These are phyloP conservation scores for Cruciata laevipes DNA, from an alignment of 257 asterid genomes.

Conservation along the genomic window DNA sequence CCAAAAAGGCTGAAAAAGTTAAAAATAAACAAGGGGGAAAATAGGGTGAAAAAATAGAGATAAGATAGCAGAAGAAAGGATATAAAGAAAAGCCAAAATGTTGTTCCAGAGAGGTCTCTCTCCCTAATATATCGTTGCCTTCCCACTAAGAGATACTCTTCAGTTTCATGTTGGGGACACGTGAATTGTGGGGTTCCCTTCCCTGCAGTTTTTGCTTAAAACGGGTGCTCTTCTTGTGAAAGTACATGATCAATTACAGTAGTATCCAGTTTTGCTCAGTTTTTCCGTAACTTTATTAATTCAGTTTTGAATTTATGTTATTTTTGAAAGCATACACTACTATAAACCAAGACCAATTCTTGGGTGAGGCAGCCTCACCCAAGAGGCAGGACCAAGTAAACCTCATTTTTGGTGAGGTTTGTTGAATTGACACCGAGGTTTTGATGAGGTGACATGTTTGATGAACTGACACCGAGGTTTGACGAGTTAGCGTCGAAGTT, in stretches of 20 bases:
- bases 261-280: not conserved
- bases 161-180: constrained; percentile 15
- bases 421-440: too few species aligned
- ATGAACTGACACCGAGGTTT: too few species aligned
- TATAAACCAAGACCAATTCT: too few species aligned
- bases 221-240: not conserved
- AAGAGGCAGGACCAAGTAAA: too few species aligned
- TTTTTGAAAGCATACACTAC: too few species aligned
- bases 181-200: constrained; percentile 12
- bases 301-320: too few species aligned
- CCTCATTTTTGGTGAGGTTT: too few species aligned
- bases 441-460: too few species aligned
- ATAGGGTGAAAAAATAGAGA: constrained; percentile 9
- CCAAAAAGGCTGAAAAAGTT: constrained; percentile 28
- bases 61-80: not conserved
- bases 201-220: not conserved
- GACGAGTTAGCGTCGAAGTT: too few species aligned
- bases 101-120: constrained; percentile 14
- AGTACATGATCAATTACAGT: not conserved
- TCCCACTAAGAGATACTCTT: constrained; percentile 9
- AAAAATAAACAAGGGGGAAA: constrained; percentile 14
- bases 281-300: too few species aligned
- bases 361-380: too few species aligned
- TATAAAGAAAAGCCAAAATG: constrained; percentile 14
- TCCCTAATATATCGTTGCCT: not conserved